A percentile compares a stretch with the other conserved stretches of the same genome.
These are phyloP conservation scores for Triticum monococcum DNA, from an alignment of 176 grass and related monocot genomes.

Conservation along the genomic window DNA sequence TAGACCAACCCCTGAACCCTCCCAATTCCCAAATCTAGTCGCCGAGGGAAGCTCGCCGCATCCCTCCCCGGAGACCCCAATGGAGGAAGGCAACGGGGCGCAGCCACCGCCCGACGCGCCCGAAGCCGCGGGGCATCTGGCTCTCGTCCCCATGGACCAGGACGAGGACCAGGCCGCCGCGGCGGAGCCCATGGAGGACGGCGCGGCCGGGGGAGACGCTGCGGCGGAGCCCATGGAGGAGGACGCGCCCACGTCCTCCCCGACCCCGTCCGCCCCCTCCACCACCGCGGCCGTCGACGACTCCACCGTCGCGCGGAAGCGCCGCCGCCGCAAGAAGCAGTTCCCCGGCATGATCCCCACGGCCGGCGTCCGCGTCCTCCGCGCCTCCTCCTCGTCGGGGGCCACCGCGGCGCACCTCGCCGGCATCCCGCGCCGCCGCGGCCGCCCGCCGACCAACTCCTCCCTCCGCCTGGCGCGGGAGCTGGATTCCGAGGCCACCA, in stretches of 20 bases:
- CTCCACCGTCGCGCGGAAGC: slow-evolving; percentile 52
- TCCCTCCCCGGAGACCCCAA: slow-evolving; percentile 4
- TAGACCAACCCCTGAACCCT: slow-evolving; percentile 36
- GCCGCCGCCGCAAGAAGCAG: slow-evolving; percentile 95
- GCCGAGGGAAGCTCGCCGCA: slow-evolving; percentile 16
- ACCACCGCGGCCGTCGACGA: slow-evolving; percentile 32
- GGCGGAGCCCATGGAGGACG: slow-evolving; percentile 48
- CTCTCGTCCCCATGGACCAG: slow-evolving; percentile 37
- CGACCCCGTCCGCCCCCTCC: slow-evolving; percentile 44
- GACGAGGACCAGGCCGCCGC: slow-evolving; percentile 20
- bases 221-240: slow-evolving; percentile 55
- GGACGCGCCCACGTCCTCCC: slow-evolving; percentile 46
- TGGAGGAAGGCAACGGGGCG: slow-evolving; percentile 33
- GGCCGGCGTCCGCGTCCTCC: slow-evolving; percentile 57
- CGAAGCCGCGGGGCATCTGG: background rate
- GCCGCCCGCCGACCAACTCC: slow-evolving; percentile 68
- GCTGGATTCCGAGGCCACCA: slow-evolving; percentile 91
- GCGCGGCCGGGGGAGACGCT: slow-evolving; percentile 12
- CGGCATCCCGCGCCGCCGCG: slow-evolving; percentile 49
- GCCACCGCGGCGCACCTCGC: slow-evolving; percentile 35
- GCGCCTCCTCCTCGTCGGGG: slow-evolving; percentile 40
- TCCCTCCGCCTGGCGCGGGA: slow-evolving; percentile 84
- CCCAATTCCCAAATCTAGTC: slow-evolving; percentile 20
- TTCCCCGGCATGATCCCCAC: slow-evolving; percentile 92
- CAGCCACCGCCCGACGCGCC: background rate